Conservation (phyloP, 1,284 basidiomycete species). For the Grifola frondosa region DNA sequence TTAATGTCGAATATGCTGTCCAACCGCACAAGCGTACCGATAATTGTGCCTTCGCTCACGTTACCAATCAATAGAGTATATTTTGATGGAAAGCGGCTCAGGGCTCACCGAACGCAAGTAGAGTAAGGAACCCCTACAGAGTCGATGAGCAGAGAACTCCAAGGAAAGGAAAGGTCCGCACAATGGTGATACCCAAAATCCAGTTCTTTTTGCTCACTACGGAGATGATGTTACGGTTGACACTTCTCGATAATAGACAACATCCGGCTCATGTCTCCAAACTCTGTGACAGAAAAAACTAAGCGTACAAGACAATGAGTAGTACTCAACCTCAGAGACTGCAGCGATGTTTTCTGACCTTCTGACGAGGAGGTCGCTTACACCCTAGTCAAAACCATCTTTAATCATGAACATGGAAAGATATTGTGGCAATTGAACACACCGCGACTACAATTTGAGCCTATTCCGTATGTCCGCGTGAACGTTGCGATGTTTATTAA, state of each 20-base stretch:
- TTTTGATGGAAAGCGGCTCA: no score
- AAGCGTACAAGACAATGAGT: background rate
- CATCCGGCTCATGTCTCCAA: slow-evolving; percentile 20
- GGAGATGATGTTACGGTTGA: background rate
- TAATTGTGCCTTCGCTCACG: slow-evolving; percentile 10
- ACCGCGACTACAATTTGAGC: slow-evolving; percentile 19
- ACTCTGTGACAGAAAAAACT: slow-evolving; percentile 21
- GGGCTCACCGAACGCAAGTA: slow-evolving; percentile 16
- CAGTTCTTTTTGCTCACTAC: slow-evolving; percentile 19
- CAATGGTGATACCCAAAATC: slow-evolving; percentile 8
- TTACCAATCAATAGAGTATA: no score
- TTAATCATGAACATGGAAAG: no score
- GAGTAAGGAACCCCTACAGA: slow-evolving; percentile 8
- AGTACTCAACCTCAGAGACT: background rate
- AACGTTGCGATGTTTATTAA: no score
- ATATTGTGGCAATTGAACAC: background rate
- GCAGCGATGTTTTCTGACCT: background rate
- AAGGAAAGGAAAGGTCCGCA: no score
- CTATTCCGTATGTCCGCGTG: slow-evolving; percentile 5
- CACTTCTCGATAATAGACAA: background rate
- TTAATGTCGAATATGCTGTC: no score
- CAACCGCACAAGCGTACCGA: no score
- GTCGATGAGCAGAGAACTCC: no score
- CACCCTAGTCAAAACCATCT: slow-evolving; percentile 3
- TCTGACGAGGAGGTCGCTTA: slow-evolving; percentile 18